These are phyloP conservation scores for Calendula officinalis DNA, from an alignment of 129 eudicot genomes.

Conservation along the genomic window DNA sequence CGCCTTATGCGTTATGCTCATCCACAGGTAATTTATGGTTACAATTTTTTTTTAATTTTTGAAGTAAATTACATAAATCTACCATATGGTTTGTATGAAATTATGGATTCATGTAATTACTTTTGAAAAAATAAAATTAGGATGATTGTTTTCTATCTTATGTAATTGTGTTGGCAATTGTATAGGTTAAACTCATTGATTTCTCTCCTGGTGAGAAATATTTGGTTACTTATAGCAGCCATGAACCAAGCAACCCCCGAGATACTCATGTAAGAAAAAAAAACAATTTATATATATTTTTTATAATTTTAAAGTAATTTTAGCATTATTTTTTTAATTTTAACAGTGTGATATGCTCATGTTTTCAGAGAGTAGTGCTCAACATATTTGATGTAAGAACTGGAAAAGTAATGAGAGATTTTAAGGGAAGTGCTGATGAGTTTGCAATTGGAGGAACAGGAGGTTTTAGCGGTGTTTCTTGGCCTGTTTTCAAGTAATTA, in stretches of 20 bases:
- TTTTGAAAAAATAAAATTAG: no score
- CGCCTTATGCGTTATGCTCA: slow-evolving; percentile 40
- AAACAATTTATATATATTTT: not conserved
- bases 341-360: slow-evolving; percentile 5
- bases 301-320: not conserved
- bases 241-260: slow-evolving; percentile 84
- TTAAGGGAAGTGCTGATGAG: slow-evolving; percentile 84
- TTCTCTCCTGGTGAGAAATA: slow-evolving; percentile 65
- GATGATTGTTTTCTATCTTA: not conserved
- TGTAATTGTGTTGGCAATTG: slow-evolving; percentile 6
- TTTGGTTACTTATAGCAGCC: slow-evolving; percentile 50
- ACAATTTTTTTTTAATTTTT: not conserved
- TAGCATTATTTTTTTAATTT: not conserved
- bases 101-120: no score
- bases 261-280: slow-evolving; percentile 53
- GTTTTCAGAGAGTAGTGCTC: slow-evolving; percentile 55
- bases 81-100: no score
- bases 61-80: not conserved
- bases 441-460: slow-evolving; percentile 64
- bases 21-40: slow-evolving; percentile 24
- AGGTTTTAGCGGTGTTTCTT: slow-evolving; percentile 66
- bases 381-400: slow-evolving; percentile 81
- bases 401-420: slow-evolving; percentile 82
- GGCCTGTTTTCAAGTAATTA: slow-evolving; percentile 77
- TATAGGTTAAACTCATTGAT: slow-evolving; percentile 73